Percentiles rank a stretch among this genome's conserved stretches.
Conservation (phyloP, 2,329 filamentous ascomycete species). For the Cladorrhinum sp. region DNA sequence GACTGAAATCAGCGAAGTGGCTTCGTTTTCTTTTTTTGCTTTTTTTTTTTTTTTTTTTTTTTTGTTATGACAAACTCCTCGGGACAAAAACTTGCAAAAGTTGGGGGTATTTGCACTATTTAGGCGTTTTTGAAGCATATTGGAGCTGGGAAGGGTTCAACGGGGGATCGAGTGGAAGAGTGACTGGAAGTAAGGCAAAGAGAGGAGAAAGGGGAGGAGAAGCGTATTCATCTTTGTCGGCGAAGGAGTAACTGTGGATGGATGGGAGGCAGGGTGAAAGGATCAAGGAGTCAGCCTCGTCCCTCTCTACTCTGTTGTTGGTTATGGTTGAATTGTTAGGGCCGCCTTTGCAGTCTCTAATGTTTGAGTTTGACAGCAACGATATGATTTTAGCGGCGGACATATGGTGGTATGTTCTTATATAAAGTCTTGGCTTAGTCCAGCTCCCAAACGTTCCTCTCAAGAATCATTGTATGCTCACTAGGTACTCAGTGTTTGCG, state of each 20-base stretch:
- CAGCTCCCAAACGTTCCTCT: too few relatives aligned
- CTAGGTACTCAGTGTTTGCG: too few relatives aligned
- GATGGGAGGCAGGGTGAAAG: not conserved
- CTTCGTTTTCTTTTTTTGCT: not conserved
- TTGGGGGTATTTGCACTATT: constrained; percentile 23
- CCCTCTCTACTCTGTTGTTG: not conserved
- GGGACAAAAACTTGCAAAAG: constrained; percentile 6
- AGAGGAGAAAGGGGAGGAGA: not conserved
- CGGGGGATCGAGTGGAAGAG: not conserved
- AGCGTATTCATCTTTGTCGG: not conserved
- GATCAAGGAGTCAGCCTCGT: not conserved
- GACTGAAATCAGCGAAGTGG: not conserved
- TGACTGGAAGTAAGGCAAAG: not conserved
- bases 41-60: not conserved
- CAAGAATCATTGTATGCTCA: too few relatives aligned
- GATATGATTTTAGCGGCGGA: too few relatives aligned
- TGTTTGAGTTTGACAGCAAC: not conserved
- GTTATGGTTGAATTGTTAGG: not conserved
- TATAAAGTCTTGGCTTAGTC: too few relatives aligned
- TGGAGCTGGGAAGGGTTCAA: not conserved
- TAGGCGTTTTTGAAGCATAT: constrained; percentile 19
- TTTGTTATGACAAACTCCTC: not conserved
- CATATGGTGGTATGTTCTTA: too few relatives aligned
- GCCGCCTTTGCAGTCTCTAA: not conserved
- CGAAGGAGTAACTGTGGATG: not conserved